Evolutionary conservation across 2,329 filamentous ascomycete genomes (phyloP), one percentile per base, ranked within the genome.

Genomic region (Verticillium dahliae): DNA sequence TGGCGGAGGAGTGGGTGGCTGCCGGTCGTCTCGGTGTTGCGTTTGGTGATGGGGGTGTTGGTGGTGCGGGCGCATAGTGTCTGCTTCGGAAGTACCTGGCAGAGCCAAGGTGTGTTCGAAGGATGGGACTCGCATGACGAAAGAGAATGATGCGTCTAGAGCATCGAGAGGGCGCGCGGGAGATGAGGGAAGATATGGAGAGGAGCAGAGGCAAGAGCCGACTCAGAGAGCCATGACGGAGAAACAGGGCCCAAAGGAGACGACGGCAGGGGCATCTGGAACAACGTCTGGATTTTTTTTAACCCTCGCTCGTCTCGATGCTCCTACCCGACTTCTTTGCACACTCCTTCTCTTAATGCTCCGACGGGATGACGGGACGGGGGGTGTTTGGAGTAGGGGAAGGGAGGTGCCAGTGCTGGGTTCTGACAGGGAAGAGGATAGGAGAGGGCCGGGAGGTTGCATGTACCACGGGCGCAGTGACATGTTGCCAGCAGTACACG

Each of bases 81-180:
- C 59, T 34, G 35, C 18, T 15, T 58, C 31, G 38, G 33, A 37
- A 33, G 56, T 45, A 59, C 58, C 34, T 33, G 62, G 50, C 27
- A 62, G 58, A 41, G 61, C 52, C 37, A 64, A 57, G 9, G 59
- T 60, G 11, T 63, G 55, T 39, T 63, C 64, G 27, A 65, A 63
- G 9, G 64, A 64, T 38, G 64, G 62, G 34, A 65, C 57, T 52
- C 64, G 64, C 64, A 65, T 65, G 18, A 33, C 61, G 64, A 60
- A 15, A 15, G 37, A 38, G 18, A n/a, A 9, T n/a, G 35, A 58
- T 31, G 31, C 39, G 18, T 27, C 27, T 27, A 31, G 55, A 18
- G 14, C 41, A 50, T 57, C 56, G 27, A 56, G 50, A 18, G 39
- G 35, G 54, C 35, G 9, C n/a, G 18, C 22, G 38, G 41, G 34